A percentile compares a stretch with the other conserved stretches of the same genome.
Conservation (phyloP, 495 filamentous ascomycete genomes). For the Cetradonia linearis region DNA sequence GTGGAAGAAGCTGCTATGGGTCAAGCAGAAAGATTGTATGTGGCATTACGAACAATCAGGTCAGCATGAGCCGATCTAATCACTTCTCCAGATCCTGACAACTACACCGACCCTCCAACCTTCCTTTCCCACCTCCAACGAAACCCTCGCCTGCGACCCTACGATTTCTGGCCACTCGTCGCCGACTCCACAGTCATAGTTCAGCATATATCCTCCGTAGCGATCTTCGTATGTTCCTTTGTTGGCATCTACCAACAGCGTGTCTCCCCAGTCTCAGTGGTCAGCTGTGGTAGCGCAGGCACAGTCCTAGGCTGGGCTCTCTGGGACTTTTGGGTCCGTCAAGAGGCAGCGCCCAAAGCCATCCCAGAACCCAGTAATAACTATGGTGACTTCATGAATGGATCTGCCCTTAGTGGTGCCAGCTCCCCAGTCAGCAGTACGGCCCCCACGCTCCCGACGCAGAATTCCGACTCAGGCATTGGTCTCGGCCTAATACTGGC, state of each 20-base stretch:
- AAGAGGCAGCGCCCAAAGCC: slow-evolving; percentile 38
- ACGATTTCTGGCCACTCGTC: slow-evolving; percentile 96
- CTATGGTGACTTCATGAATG: slow-evolving; percentile 37
- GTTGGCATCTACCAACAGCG: slow-evolving; percentile 77
- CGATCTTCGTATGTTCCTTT: slow-evolving; percentile 90
- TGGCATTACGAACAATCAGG: not conserved
- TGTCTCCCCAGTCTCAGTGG: slow-evolving; percentile 76
- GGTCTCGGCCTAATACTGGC: slow-evolving; percentile 41
- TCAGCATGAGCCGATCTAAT: slow-evolving; percentile 12
- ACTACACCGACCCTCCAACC: slow-evolving; percentile 88
- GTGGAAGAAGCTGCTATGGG: slow-evolving; percentile 97
- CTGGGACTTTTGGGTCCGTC: slow-evolving; percentile 80
- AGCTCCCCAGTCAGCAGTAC: slow-evolving; percentile 37
- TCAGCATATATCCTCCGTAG: slow-evolving; percentile 88
- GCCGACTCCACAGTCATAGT: slow-evolving; percentile 94
- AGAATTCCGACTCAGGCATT: slow-evolving; percentile 28
- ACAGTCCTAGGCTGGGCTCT: slow-evolving; percentile 83
- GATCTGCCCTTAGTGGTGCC: slow-evolving; percentile 31
- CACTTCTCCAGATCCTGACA: slow-evolving; percentile 69
- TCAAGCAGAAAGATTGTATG: slow-evolving; percentile 80
- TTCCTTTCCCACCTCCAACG: slow-evolving; percentile 94
- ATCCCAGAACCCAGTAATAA: slow-evolving; percentile 24
- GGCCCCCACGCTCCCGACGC: slow-evolving; percentile 27
- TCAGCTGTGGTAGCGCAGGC: slow-evolving; percentile 68
- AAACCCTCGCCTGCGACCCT: slow-evolving; percentile 86